Evolutionary conservation across 2,329 filamentous ascomycete genomes (phyloP).

Genomic region (Fusarium proliferatum): DNA sequence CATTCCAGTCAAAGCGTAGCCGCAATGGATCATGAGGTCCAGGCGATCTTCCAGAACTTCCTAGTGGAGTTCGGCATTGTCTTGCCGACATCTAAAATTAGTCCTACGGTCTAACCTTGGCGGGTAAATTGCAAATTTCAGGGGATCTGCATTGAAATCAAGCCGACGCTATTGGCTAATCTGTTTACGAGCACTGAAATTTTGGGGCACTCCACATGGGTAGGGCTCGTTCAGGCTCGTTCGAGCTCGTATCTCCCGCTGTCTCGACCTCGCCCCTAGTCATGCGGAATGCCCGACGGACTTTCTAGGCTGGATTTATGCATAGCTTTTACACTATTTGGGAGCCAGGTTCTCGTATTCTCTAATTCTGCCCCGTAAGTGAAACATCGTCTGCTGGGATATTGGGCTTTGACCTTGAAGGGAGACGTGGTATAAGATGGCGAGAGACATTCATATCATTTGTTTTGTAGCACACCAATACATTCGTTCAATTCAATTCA

Average conservation of each 20-base stretch:
- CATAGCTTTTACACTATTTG: not conserved
- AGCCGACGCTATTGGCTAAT: not conserved
- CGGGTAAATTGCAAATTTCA: not conserved
- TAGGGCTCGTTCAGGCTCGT: not conserved
- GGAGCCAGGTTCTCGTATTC: not conserved
- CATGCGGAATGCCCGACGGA: not conserved
- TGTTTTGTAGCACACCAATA: not conserved
- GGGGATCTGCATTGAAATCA: conserved; percentile 1
- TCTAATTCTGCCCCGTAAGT: not conserved
- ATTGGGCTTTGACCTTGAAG: fast-evolving
- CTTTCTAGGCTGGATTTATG: not conserved
- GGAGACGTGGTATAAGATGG: not conserved
- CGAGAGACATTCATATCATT: not conserved
- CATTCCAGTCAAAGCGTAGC: not conserved
- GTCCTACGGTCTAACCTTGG: not conserved
- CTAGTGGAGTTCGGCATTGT: not conserved
- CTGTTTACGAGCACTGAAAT: not conserved
- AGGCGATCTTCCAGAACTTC: not conserved
- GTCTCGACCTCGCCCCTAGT: not conserved
- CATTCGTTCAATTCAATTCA: not conserved
- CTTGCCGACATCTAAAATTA: conserved; percentile 17
- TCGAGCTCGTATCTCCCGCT: not conserved
- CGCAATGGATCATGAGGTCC: not conserved
- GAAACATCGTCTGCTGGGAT: not conserved
- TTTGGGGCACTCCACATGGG: not conserved